phyloP scores from a whole-genome alignment of 495 filamentous ascomycete genomes.

The Xylaria intraflava region DNA sequence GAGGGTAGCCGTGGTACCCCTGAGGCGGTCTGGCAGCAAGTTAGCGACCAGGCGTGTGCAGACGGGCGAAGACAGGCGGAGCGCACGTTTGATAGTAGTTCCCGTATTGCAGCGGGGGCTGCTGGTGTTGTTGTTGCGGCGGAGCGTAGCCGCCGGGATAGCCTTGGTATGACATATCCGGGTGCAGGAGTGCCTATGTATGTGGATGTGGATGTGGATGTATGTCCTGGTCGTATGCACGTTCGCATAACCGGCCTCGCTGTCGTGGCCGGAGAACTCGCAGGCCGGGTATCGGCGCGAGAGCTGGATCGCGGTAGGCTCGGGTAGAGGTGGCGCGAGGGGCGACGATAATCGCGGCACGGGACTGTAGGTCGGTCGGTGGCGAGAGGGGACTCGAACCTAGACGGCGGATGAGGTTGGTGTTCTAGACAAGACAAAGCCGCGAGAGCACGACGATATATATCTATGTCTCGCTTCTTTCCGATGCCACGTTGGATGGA shows the following conservation, averaged over 20 bases:
- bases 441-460: constrained; percentile 10
- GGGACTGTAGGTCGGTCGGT: constrained; percentile 6
- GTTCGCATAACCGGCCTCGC: neutral
- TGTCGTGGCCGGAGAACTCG: neutral
- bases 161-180: constrained; percentile 34
- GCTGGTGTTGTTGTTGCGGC: constrained; percentile 29
- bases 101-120: constrained; percentile 29
- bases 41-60: constrained; percentile 8
- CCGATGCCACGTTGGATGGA: neutral
- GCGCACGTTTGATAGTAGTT: constrained; percentile 37
- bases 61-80: constrained; percentile 1
- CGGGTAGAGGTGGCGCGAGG: neutral
- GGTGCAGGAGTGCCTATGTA: neutral
- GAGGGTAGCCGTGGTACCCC: constrained; percentile 33
- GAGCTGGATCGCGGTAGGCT: neutral
- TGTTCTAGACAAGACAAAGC: constrained; percentile 7
- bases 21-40: constrained; percentile 19
- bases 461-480: neutral
- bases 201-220: neutral
- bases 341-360: neutral
- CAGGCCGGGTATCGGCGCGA: neutral
- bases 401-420: neutral
- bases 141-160: constrained; percentile 38
- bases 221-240: neutral
- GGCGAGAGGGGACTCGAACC: constrained; percentile 5